phyloP scores from a whole-genome alignment of 495 filamentous ascomycete genomes.

The Penicillium canariense region DNA sequence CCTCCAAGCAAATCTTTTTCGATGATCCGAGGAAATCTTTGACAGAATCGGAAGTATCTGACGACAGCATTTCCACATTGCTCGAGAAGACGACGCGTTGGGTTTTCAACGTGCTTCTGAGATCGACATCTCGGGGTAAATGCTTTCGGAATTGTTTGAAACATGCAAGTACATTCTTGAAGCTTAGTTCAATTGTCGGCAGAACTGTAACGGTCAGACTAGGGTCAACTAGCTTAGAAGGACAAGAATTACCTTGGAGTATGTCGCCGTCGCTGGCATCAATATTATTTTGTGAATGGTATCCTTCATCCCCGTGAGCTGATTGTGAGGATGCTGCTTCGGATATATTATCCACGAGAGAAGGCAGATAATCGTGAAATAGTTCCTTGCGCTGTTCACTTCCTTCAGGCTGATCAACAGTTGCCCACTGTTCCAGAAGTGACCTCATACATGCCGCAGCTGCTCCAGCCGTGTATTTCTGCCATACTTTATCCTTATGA shows the following conservation, averaged over 20 bases:
- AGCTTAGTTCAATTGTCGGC: background rate
- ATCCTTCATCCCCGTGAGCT: background rate
- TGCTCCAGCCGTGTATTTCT: constrained; percentile 31
- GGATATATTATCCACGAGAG: background rate
- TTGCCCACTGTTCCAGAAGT: constrained; percentile 1
- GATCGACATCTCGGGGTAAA: background rate
- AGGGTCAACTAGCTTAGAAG: background rate
- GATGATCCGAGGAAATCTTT: background rate
- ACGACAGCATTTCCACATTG: background rate
- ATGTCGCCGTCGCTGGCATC: background rate
- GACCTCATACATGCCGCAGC: constrained; percentile 19
- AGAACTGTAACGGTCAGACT: background rate
- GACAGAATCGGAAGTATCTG: background rate
- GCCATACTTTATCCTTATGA: constrained; percentile 40
- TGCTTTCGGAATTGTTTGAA: background rate
- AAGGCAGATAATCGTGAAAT: background rate
- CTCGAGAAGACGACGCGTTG: background rate
- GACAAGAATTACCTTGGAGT: background rate
- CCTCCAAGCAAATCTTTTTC: background rate
- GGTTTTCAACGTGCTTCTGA: background rate
- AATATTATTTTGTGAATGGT: background rate
- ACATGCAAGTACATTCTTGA: background rate
- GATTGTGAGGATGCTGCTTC: background rate
- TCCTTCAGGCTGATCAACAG: background rate
- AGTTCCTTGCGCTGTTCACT: background rate